Percentiles rank a stretch among this genome's conserved stretches.
Evolutionary conservation across 2,329 filamentous ascomycete species (phyloP).

Genomic region (Lachnellula occidentalis): DNA sequence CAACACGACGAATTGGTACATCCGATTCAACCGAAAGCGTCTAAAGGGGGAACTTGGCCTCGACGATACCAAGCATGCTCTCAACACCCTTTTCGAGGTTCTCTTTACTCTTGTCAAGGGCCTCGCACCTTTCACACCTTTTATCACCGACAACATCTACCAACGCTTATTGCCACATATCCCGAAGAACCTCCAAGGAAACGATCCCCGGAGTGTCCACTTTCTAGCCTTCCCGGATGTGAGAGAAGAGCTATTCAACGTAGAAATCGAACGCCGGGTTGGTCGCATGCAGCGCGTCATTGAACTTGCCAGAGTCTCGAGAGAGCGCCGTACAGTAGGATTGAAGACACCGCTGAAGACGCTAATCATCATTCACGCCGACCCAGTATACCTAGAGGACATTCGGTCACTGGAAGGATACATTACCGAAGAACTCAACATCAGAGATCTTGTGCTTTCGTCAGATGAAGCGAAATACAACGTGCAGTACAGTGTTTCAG

Average conservation of each 20-base stretch:
- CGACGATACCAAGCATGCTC: slow-evolving; percentile 80
- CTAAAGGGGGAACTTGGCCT: slow-evolving; percentile 85
- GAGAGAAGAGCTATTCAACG: slow-evolving; percentile 80
- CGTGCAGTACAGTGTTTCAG: slow-evolving; percentile 82
- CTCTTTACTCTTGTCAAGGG: slow-evolving; percentile 83
- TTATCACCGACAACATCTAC: slow-evolving; percentile 94
- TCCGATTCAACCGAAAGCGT: slow-evolving; percentile 85
- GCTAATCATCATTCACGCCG: slow-evolving; percentile 80
- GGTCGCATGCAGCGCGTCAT: slow-evolving; percentile 93
- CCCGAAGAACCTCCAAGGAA: slow-evolving; percentile 60
- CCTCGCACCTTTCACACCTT: slow-evolving; percentile 91
- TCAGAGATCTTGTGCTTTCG: slow-evolving; percentile 77
- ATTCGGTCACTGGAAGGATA: slow-evolving; percentile 81
- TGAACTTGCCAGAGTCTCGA: slow-evolving; percentile 77
- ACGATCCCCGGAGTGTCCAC: slow-evolving; percentile 82
- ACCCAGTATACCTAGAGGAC: slow-evolving; percentile 78
- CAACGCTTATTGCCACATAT: slow-evolving; percentile 76
- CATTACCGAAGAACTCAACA: slow-evolving; percentile 85
- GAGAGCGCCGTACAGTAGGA: slow-evolving; percentile 78
- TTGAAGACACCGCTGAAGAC: slow-evolving; percentile 90
- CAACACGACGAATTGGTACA: slow-evolving; percentile 98
- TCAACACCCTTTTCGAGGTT: slow-evolving; percentile 93
- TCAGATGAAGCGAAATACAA: slow-evolving; percentile 87
- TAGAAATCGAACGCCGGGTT: slow-evolving; percentile 78
- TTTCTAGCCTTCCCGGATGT: slow-evolving; percentile 90